These are phyloP conservation scores for Cubamyces lactineus DNA, from an alignment of 768 basidiomycete genomes.

Conservation along the genomic window DNA sequence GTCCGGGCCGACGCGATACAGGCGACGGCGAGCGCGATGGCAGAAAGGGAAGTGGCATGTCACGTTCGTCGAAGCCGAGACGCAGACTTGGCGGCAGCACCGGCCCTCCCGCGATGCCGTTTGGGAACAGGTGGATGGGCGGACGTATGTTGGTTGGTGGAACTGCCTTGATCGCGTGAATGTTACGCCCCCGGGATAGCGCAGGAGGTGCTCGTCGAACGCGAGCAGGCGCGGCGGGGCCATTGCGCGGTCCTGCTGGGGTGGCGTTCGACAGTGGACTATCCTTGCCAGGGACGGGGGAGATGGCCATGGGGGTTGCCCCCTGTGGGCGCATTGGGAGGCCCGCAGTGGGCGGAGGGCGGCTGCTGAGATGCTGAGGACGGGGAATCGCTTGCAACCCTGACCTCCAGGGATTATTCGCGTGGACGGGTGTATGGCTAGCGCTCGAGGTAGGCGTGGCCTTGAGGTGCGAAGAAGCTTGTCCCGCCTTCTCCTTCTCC, in stretches of 20 bases:
- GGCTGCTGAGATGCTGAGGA: slow-evolving; percentile 7
- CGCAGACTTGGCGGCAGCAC: slow-evolving; percentile 19
- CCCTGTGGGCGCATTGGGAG: slow-evolving; percentile 24
- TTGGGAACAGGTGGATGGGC: slow-evolving; percentile 33
- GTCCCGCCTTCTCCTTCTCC: slow-evolving; percentile 28
- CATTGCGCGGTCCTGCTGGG: slow-evolving; percentile 14
- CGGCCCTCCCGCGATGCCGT: slow-evolving; percentile 17
- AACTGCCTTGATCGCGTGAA: slow-evolving; percentile 20
- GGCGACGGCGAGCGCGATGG: slow-evolving; percentile 47
- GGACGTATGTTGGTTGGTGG: slow-evolving; percentile 26
- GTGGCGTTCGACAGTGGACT: slow-evolving; percentile 6
- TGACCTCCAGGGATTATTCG: slow-evolving; percentile 24
- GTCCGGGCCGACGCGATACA: slow-evolving; percentile 43
- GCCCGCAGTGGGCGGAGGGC: slow-evolving; percentile 14
- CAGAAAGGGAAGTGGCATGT: slow-evolving; percentile 13
- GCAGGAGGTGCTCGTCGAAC: slow-evolving; percentile 28
- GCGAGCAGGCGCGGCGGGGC: slow-evolving; percentile 27
- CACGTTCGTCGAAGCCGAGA: slow-evolving; percentile 5
- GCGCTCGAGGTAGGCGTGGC: slow-evolving; percentile 23
- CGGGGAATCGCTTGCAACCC: slow-evolving; percentile 14
- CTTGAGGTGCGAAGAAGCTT: slow-evolving; percentile 17
- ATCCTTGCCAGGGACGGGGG: slow-evolving; percentile 19
- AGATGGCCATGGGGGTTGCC: slow-evolving; percentile 18
- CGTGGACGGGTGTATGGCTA: slow-evolving; percentile 24
- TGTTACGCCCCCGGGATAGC: slow-evolving; percentile 25